A percentile compares a stretch with the other conserved stretches of the same genome.
These are phyloP conservation scores for Spathaspora hagerdaliae DNA, from an alignment of 805 yeast genomes.

Conservation along the genomic window DNA sequence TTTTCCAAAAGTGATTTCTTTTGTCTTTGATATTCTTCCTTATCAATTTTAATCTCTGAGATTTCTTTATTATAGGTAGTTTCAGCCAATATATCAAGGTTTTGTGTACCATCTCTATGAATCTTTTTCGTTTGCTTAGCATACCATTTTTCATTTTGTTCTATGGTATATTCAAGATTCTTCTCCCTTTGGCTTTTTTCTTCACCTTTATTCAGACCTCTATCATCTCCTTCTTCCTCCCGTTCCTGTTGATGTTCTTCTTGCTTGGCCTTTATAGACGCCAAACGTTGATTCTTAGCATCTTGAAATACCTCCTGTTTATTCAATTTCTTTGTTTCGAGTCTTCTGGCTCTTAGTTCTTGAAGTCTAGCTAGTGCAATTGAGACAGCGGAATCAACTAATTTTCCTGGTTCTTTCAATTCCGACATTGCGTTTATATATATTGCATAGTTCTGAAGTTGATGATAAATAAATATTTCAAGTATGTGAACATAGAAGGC, in stretches of 20 bases:
- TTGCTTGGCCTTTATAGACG: slow-evolving; percentile 9
- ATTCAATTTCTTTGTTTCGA: slow-evolving; percentile 14
- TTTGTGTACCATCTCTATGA: slow-evolving; percentile 40
- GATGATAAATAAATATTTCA: too few species aligned
- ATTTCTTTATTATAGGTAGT: slow-evolving; percentile 55
- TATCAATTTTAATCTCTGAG: slow-evolving; percentile 27
- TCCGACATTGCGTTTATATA: background rate
- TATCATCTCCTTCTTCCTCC: slow-evolving; percentile 29
- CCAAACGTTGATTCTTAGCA: slow-evolving; percentile 10
- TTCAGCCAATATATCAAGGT: slow-evolving; percentile 55
- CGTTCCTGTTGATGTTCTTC: slow-evolving; percentile 23
- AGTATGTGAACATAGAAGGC: too few species aligned
- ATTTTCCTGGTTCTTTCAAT: background rate
- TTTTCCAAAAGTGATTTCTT: slow-evolving; percentile 26
- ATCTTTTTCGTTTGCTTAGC: slow-evolving; percentile 24
- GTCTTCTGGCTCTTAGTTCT: slow-evolving; percentile 14
- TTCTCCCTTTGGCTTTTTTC: background rate
- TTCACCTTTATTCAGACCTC: slow-evolving; percentile 31
- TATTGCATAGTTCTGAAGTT: too few species aligned
- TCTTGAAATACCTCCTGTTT: slow-evolving; percentile 15
- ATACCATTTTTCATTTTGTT: slow-evolving; percentile 65
- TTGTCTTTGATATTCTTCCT: slow-evolving; percentile 39
- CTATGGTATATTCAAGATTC: slow-evolving; percentile 39
- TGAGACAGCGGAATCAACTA: background rate
- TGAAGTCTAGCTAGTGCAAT: slow-evolving; percentile 6